These are phyloP conservation scores for Scenedesmus sp. DNA, from an alignment of 163 green algal species.

Conservation along the genomic window DNA sequence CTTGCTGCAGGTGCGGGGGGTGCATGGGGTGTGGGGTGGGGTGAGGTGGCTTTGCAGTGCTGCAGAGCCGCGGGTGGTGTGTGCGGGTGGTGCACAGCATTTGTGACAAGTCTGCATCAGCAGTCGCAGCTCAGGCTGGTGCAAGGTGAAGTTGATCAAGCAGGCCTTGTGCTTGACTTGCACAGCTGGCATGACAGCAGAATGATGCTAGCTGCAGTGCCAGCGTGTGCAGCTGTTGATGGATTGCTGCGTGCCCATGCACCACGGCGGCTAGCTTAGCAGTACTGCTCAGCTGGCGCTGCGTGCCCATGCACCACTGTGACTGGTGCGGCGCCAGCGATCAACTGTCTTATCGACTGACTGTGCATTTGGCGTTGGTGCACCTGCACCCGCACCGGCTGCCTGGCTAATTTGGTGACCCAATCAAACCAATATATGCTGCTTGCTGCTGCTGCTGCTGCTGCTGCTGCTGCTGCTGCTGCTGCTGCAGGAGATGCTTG, in stretches of 20 bases:
- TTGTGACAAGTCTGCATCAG: neutral
- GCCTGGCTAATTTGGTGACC: too few relatives aligned
- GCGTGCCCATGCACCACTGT: too few relatives aligned
- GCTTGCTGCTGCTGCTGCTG: neutral
- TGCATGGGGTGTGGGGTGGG: neutral
- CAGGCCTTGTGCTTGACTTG: neutral
- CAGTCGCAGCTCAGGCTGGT: too few relatives aligned
- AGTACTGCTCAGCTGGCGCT: neutral
- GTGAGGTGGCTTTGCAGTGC: neutral
- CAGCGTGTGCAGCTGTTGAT: too few relatives aligned
- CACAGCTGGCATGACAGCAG: too few relatives aligned
- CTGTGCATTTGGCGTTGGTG: too few relatives aligned
- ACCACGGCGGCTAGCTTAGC: neutral
- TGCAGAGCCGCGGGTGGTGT: neutral
- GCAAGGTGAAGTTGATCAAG: neutral
- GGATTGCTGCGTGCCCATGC: neutral
- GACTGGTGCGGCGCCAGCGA: too few relatives aligned
- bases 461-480: neutral
- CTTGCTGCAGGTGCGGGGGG: conserved; percentile 28
- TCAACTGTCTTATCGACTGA: too few relatives aligned
- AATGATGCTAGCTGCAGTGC: too few relatives aligned
- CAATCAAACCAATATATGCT: too few relatives aligned
- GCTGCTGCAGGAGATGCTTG: conserved; percentile 72
- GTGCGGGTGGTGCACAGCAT: neutral
- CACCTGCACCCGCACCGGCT: too few relatives aligned